These are phyloP conservation scores for Coemansia biformis DNA, from an alignment of 192 early-diverging fungal species.

Conservation along the genomic window DNA sequence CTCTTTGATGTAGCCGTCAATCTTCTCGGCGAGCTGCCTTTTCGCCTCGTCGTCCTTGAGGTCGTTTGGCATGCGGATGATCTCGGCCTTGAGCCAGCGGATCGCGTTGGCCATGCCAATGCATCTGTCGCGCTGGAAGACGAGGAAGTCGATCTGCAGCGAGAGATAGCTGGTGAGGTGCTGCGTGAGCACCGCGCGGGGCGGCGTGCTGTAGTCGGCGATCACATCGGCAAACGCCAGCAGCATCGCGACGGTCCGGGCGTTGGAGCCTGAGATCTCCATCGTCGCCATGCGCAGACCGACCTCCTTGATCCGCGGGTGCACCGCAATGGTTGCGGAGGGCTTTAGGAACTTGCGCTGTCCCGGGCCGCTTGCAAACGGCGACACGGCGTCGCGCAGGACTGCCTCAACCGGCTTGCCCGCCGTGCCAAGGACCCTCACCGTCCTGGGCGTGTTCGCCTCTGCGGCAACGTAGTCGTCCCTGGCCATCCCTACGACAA, in stretches of 20 bases:
- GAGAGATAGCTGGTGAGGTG: conserved; percentile 76
- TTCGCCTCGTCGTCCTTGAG: conserved; percentile 82
- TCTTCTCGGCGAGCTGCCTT: conserved; percentile 60
- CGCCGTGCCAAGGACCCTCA: conserved; percentile 9
- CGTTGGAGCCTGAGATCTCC: conserved; percentile 87
- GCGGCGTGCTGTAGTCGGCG: conserved; percentile 84
- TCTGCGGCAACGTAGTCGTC: conserved; percentile 29
- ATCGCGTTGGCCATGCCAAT: conserved; percentile 92
- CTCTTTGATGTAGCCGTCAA: conserved; percentile 88
- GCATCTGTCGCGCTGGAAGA: conserved; percentile 78
- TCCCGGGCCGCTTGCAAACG: conserved; percentile 32
- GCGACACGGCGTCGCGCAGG: conserved; percentile 37
- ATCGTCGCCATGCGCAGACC: conserved; percentile 83
- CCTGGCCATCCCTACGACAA: conserved; percentile 32
- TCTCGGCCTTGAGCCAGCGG: conserved; percentile 81
- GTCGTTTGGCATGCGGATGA: conserved; percentile 69
- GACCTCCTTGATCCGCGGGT: conserved; percentile 80
- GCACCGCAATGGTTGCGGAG: conserved; percentile 50
- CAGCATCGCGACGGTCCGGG: conserved; percentile 84
- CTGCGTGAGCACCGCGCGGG: conserved; percentile 68
- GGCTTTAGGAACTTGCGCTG: conserved; percentile 34
- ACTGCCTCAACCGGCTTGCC: conserved; percentile 16
- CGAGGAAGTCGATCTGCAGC: conserved; percentile 87
- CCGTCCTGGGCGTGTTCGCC: conserved; percentile 22
- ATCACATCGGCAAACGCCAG: conserved; percentile 83